Conservation (phyloP, 371 early-diverging fungal species). For the Syncephalis fuscata region DNA sequence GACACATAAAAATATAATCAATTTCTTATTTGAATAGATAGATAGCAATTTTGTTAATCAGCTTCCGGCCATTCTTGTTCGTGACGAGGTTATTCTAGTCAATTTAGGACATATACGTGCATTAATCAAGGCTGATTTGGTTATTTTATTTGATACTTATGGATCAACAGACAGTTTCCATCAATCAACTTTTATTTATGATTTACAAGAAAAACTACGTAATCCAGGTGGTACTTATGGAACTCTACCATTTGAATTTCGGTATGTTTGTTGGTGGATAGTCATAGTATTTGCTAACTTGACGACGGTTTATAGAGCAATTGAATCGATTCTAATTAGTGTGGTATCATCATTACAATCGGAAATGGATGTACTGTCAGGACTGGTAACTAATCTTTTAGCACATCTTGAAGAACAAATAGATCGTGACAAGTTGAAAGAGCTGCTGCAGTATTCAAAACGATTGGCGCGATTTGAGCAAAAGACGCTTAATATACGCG, state of each 20-base stretch:
- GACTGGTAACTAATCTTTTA: conserved; percentile 41
- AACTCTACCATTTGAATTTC: conserved; percentile 47
- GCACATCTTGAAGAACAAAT: conserved; percentile 56
- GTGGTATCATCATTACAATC: conserved; percentile 49
- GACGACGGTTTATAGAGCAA: conserved; percentile 22
- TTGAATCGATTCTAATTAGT: conserved; percentile 68
- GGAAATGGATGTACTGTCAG: conserved; percentile 50
- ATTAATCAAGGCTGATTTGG: conserved; percentile 59
- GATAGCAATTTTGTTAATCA: conserved; percentile 61
- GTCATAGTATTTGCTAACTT: background rate
- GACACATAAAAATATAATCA: background rate
- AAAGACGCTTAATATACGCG: conserved; percentile 51
- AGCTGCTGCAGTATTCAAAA: conserved; percentile 56
- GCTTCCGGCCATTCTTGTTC: conserved; percentile 71
- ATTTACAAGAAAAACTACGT: conserved; percentile 56
- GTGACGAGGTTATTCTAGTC: conserved; percentile 63
- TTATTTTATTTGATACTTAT: conserved; percentile 59
- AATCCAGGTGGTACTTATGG: conserved; percentile 22
- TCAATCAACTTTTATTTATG: conserved; percentile 58
- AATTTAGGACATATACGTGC: conserved; percentile 68
- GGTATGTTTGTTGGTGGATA: conserved; percentile 16
- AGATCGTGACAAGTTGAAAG: conserved; percentile 52
- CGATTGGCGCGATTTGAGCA: conserved; percentile 57
- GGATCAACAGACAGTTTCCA: conserved; percentile 45
- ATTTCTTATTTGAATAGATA: conserved; percentile 14